Percentiles rank a stretch among this genome's conserved stretches.
phyloP scores from a whole-genome alignment of 2,329 filamentous ascomycete genomes.

The Apiospora saccharicola region DNA sequence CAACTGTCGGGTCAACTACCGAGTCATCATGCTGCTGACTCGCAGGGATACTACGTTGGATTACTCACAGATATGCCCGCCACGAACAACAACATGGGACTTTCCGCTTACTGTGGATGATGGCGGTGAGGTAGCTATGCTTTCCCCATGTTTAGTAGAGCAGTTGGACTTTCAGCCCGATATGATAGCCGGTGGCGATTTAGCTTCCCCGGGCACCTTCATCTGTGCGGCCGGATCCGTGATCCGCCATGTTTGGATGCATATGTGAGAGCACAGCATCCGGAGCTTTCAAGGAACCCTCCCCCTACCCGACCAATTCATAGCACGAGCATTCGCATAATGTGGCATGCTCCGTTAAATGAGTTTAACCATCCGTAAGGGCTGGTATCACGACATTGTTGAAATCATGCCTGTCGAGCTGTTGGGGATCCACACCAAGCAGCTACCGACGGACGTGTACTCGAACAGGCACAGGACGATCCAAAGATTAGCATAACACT shows the following conservation, averaged over 20 bases:
- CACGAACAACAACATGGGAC: neutral
- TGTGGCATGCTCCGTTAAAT: neutral
- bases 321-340: neutral
- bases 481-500: neutral
- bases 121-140: neutral
- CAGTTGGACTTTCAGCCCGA: neutral
- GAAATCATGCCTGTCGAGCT: neutral
- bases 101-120: neutral
- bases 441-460: neutral
- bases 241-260: neutral
- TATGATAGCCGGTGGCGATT: neutral
- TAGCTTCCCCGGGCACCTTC: neutral
- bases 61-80: neutral
- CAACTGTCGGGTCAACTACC: conserved; percentile 9
- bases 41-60: neutral
- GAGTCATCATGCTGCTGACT: conserved; percentile 5
- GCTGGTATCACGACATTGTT: neutral
- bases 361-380: neutral
- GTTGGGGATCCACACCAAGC: neutral
- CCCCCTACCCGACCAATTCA: neutral
- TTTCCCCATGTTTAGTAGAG: neutral
- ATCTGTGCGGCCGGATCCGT: neutral
- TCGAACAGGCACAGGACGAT: neutral
- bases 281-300: neutral
- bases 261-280: neutral